Evolutionary conservation across 345 rosid species (phyloP).

Genomic region (Citrus cavaleriei): DNA sequence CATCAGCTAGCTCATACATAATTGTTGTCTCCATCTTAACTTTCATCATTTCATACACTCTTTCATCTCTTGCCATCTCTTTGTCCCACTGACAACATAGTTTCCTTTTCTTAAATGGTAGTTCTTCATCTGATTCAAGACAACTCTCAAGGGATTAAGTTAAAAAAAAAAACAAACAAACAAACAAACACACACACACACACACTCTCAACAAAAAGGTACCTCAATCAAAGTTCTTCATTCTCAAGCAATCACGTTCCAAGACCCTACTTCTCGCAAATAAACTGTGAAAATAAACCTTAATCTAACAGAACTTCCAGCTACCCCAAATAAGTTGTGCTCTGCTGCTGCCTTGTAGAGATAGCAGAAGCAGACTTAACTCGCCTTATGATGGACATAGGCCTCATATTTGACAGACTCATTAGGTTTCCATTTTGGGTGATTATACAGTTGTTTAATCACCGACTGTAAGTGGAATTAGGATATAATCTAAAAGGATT

Average conservation of each 20-base stretch:
- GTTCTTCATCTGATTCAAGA: slow-evolving; percentile 16
- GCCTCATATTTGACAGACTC: no score
- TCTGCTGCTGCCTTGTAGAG: neutral
- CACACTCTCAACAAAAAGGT: neutral
- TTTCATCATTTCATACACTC: slow-evolving; percentile 2
- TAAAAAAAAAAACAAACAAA: neutral
- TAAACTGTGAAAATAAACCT: neutral
- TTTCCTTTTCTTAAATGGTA: slow-evolving; percentile 15
- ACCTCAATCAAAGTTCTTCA: neutral
- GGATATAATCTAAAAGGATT: no score
- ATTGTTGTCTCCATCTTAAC: neutral
- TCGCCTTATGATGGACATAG: no score
- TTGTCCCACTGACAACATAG: neutral
- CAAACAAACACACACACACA: neutral
- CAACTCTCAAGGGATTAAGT: neutral
- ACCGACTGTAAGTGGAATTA: neutral
- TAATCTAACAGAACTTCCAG: neutral
- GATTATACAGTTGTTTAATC: neutral
- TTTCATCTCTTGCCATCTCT: neutral
- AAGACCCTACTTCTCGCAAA: neutral
- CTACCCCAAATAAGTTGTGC: neutral
- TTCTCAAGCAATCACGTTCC: neutral
- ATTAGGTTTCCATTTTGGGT: neutral
- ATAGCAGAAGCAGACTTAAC: neutral
- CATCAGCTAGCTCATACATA: neutral